A percentile compares a stretch with the other conserved stretches of the same genome.
Conservation (phyloP, 2,329 filamentous ascomycete species). For the Atkinsonella texensis region DNA sequence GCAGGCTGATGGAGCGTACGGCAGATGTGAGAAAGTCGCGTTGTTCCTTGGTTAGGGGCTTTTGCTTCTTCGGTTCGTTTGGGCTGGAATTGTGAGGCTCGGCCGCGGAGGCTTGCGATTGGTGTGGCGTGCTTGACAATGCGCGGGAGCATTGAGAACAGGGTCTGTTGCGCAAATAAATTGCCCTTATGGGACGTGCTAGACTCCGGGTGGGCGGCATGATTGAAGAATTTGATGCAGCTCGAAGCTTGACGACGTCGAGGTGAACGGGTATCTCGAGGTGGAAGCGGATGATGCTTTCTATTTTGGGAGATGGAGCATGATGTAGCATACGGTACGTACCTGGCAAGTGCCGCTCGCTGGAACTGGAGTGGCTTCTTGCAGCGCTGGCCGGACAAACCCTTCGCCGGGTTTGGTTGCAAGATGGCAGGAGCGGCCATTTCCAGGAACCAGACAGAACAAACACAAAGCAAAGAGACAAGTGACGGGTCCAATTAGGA, state of each 20-base stretch:
- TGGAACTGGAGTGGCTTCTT: background rate
- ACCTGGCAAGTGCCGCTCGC: background rate
- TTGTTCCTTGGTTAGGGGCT: slow-evolving; percentile 57
- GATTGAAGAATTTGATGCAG: background rate
- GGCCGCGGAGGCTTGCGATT: background rate
- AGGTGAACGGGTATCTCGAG: background rate
- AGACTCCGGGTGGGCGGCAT: slow-evolving; percentile 13
- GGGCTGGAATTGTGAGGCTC: background rate
- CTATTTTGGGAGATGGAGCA: background rate
- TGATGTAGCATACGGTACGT: background rate
- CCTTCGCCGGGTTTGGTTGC: slow-evolving; percentile 5
- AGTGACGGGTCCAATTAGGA: background rate
- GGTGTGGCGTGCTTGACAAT: slow-evolving; percentile 7
- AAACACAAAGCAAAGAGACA: background rate
- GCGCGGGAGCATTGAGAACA: slow-evolving; percentile 4
- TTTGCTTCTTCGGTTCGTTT: slow-evolving; percentile 27
- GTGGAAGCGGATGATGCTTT: background rate
- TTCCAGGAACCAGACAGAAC: background rate
- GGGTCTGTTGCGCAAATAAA: background rate
- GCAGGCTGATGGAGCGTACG: slow-evolving; percentile 25
- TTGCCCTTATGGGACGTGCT: slow-evolving; percentile 4
- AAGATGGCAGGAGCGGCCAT: background rate
- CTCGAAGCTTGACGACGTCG: background rate
- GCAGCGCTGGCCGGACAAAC: slow-evolving; percentile 5
- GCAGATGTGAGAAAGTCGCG: slow-evolving; percentile 65